Evolutionary conservation across 2,329 filamentous ascomycete genomes (phyloP).

Genomic region (Fusarium stilboides): DNA sequence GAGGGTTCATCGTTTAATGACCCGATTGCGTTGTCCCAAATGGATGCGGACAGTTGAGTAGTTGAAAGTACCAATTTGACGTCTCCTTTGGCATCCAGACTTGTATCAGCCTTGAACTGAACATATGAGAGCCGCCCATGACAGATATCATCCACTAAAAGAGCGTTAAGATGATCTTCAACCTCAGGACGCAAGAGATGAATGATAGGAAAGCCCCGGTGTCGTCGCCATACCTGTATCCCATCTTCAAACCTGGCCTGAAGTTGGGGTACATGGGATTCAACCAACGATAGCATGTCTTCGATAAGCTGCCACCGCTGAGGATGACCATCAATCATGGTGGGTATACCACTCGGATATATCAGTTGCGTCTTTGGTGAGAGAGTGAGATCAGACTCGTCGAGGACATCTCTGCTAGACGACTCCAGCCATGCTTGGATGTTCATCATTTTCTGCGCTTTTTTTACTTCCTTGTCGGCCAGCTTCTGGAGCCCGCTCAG

Average conservation of each 20-base stretch:
- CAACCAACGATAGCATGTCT: slow-evolving; percentile 58
- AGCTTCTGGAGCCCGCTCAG: slow-evolving; percentile 72
- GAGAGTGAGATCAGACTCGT: slow-evolving; percentile 74
- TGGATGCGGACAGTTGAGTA: background rate
- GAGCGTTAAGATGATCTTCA: slow-evolving; percentile 60
- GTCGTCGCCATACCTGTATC: slow-evolving; percentile 64
- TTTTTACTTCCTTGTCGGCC: slow-evolving; percentile 59
- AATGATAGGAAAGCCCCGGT: slow-evolving; percentile 67
- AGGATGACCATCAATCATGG: slow-evolving; percentile 67
- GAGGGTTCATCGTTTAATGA: slow-evolving; percentile 57
- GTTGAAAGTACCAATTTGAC: slow-evolving; percentile 10
- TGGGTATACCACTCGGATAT: slow-evolving; percentile 67
- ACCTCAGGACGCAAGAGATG: slow-evolving; percentile 67
- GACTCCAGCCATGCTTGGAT: slow-evolving; percentile 66
- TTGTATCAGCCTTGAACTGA: slow-evolving; percentile 11
- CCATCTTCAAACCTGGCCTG: slow-evolving; percentile 55
- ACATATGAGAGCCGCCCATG: slow-evolving; percentile 44
- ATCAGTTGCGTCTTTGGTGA: slow-evolving; percentile 70
- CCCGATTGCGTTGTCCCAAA: background rate
- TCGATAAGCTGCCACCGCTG: slow-evolving; percentile 66
- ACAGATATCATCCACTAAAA: slow-evolving; percentile 60
- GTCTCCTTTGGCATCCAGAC: background rate
- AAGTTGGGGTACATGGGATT: slow-evolving; percentile 57
- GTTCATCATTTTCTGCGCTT: slow-evolving; percentile 64
- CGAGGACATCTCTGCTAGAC: slow-evolving; percentile 72